Conservation (phyloP, 331 rosid species). For the Malus hybrid region DNA sequence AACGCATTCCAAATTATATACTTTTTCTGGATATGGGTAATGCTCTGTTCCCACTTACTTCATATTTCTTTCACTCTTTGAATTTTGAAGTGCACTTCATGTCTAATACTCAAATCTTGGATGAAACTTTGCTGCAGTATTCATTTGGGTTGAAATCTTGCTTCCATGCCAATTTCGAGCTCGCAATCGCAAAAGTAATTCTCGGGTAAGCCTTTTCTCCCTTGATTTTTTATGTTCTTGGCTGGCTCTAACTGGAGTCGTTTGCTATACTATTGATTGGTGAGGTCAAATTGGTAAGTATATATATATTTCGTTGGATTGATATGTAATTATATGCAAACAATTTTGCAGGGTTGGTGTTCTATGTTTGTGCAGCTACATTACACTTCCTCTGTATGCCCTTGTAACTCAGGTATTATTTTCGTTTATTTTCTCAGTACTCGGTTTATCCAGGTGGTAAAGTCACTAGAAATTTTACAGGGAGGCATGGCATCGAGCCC, state of each 20-base stretch:
- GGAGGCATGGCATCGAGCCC: no score
- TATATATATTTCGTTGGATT: no score
- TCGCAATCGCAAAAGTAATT: constrained; percentile 44
- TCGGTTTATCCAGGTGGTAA: neutral
- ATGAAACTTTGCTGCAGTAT: constrained; percentile 45
- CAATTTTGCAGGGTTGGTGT: constrained; percentile 38
- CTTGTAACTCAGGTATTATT: constrained; percentile 76
- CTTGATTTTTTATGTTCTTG: neutral
- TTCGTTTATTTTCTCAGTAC: neutral
- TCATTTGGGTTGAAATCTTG: constrained; percentile 61
- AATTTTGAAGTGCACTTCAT: neutral
- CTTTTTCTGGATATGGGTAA: constrained; percentile 82
- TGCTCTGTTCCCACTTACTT: constrained; percentile 9
- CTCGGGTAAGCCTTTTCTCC: constrained; percentile 48
- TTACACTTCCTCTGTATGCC: constrained; percentile 83
- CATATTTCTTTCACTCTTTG: neutral
- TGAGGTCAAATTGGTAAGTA: no score
- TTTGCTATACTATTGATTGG: no score
- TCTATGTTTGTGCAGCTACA: constrained; percentile 71
- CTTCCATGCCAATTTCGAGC: constrained; percentile 48
- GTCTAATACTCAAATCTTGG: constrained; percentile 3
- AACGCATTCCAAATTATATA: constrained; percentile 78
- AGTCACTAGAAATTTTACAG: neutral
- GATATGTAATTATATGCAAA: neutral
- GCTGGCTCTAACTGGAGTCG: neutral